These are phyloP conservation scores for Leccinum boreale DNA, from an alignment of 768 basidiomycete genomes.

Conservation along the genomic window DNA sequence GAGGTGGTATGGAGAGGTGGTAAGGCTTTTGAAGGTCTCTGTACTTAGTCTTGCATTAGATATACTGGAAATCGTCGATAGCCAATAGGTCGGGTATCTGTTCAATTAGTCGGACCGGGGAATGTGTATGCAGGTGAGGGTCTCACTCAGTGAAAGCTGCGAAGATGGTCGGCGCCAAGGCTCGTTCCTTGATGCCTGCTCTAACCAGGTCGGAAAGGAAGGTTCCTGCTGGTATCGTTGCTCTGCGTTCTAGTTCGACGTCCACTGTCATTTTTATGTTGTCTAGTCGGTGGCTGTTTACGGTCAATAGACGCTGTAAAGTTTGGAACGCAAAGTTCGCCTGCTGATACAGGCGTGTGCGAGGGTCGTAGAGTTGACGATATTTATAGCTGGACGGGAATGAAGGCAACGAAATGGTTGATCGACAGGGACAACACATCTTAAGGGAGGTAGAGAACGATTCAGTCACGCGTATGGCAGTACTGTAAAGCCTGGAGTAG, in stretches of 20 bases:
- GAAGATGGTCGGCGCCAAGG: conserved; percentile 53
- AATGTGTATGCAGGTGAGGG: background rate
- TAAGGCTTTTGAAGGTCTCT: conserved; percentile 78
- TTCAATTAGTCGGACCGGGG: background rate
- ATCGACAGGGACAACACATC: conserved; percentile 40
- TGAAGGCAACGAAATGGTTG: background rate
- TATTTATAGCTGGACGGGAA: conserved; percentile 39
- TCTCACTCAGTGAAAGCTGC: conserved; percentile 54
- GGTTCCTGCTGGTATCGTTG: conserved; percentile 45
- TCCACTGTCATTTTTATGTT: conserved; percentile 30
- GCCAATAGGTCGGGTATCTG: conserved; percentile 79
- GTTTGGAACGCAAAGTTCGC: conserved; percentile 60
- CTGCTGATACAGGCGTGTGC: conserved; percentile 76
- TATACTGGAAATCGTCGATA: conserved; percentile 82
- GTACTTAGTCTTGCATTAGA: conserved; percentile 68
- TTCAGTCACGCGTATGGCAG: conserved; percentile 62
- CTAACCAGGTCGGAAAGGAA: conserved; percentile 53
- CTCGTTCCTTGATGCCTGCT: conserved; percentile 45
- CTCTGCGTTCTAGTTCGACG: conserved; percentile 47
- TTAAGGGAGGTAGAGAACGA: conserved; percentile 82
- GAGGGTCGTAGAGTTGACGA: conserved; percentile 79
- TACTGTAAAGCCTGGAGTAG: conserved; percentile 77
- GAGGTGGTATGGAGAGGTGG: conserved; percentile 74
- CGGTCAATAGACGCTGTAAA: conserved; percentile 56
- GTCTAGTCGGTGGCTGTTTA: conserved; percentile 43